phyloP scores from a whole-genome alignment of 176 grass and related monocot genomes.

The Miscanthus lutarioriparius region DNA sequence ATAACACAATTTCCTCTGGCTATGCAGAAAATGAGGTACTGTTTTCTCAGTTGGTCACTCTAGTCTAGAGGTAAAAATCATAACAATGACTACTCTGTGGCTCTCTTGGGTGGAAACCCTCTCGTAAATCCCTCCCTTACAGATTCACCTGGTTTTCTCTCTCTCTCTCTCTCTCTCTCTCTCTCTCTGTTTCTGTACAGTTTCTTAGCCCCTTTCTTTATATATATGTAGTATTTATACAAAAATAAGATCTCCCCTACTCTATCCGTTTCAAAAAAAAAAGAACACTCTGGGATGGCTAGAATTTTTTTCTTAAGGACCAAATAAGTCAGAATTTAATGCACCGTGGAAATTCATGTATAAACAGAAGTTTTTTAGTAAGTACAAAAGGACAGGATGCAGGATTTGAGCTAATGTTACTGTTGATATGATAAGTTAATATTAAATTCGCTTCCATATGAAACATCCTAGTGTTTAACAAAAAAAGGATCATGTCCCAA shows the following conservation, averaged over 20 bases:
- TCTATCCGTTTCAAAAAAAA: neutral
- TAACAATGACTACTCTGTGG: neutral
- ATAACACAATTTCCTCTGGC: neutral
- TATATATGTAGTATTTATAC: too few relatives aligned
- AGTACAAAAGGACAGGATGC: neutral
- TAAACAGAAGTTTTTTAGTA: slow-evolving; percentile 12
- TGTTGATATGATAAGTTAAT: slow-evolving; percentile 6
- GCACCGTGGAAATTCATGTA: neutral
- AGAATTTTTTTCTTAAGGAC: neutral
- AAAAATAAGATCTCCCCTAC: neutral
- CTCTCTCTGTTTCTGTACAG: too few relatives aligned
- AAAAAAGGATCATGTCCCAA: slow-evolving; percentile 6
- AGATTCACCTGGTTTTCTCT: too few relatives aligned
- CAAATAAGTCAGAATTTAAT: slow-evolving; percentile 11
- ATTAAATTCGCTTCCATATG: neutral
- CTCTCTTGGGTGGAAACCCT: too few relatives aligned
- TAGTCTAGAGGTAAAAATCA: slow-evolving; percentile 8
- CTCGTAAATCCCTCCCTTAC: too few relatives aligned
- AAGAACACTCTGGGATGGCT: neutral
- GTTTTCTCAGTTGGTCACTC: neutral
- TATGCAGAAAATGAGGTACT: neutral
- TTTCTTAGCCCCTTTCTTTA: too few relatives aligned
- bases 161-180: too few relatives aligned
- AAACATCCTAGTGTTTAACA: neutral
- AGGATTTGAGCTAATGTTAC: slow-evolving; percentile 2